Base-by-base conservation (phyloP, 257 asterid species). In the Solanum sitiens region DNA sequence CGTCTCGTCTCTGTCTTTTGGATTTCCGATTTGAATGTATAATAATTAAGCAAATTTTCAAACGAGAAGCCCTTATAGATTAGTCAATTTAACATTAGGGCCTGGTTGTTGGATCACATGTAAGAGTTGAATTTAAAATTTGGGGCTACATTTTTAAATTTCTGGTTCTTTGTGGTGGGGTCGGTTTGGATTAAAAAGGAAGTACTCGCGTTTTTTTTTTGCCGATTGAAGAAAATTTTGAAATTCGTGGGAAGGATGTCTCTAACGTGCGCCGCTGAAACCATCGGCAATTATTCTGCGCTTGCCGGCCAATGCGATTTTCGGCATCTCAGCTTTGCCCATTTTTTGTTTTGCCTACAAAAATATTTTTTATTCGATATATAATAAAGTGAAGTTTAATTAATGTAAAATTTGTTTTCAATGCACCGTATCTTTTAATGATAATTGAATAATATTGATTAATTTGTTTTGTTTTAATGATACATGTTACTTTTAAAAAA, bases 191-290 rank as follows among this genome's bases (percentile, higher is more conserved):
- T 37, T 15, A 90, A 21, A 37, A 39, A 25, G n/a, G 33, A 59
- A 45, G 89, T 89, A 59, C 44, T 88, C 91, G 87, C 91, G 90
- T 14, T 50, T 16, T 6, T 16, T 6, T 2, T 56, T 25, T n/a
- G 89, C 33, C 75, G 44, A 53, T 80, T 32, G 39, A 13, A 56
- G 85, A 84, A 45, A 56, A 83, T 11, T 91, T 93, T 92, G 94
- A 90, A 93, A 89, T 86, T 45, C 74, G 82, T 39, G 47, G 87
- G 89, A 73, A 88, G 86, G 92, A 71, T 83, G 65, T 42, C 42
- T 84, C 91, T 90, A 91, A 92, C 93, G 91, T 92, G 92, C 93
- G 90, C 93, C 88, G 86, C 87, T 72, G 75, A 83, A 86, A 93
- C 85, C 86, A 72, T 86, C 65, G 65, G 50, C 13, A 53, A 25